These are phyloP conservation scores for Phyllosticta paracitricarpa DNA, from an alignment of 2,329 filamentous ascomycete species.

Conservation along the genomic window DNA sequence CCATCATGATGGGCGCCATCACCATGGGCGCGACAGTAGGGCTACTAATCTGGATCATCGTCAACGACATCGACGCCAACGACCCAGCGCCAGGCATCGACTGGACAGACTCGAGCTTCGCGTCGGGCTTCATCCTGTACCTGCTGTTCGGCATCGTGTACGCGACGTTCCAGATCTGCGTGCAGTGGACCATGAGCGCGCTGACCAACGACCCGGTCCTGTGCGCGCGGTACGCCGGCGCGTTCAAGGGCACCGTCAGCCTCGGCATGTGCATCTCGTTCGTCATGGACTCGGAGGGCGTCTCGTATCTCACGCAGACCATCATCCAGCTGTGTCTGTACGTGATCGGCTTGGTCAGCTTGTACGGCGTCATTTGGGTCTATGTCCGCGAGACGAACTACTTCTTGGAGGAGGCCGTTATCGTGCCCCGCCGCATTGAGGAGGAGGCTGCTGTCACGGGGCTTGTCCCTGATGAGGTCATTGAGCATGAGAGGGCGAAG, in stretches of 20 bases:
- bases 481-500: neutral
- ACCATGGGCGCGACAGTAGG: neutral
- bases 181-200: neutral
- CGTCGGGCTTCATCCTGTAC: neutral
- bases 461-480: neutral
- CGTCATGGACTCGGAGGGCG: conserved; percentile 14
- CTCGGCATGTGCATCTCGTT: conserved; percentile 17
- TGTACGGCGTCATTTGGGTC: conserved; percentile 12
- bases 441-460: conserved; percentile 1
- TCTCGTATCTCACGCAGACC: conserved; percentile 13
- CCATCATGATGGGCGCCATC: neutral
- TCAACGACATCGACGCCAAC: neutral
- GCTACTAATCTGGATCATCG: neutral
- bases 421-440: conserved; percentile 15
- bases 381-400: conserved; percentile 16
- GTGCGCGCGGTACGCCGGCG: conserved; percentile 12
- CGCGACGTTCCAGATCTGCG: neutral
- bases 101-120: neutral
- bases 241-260: conserved; percentile 14
- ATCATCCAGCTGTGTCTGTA: conserved; percentile 15
- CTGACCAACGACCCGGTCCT: neutral
- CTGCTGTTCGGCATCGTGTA: neutral
- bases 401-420: conserved; percentile 15
- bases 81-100: neutral
- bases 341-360: conserved; percentile 11